These are phyloP conservation scores for Talaromyces verruculosus DNA, from an alignment of 2,329 filamentous ascomycete genomes.

Conservation along the genomic window DNA sequence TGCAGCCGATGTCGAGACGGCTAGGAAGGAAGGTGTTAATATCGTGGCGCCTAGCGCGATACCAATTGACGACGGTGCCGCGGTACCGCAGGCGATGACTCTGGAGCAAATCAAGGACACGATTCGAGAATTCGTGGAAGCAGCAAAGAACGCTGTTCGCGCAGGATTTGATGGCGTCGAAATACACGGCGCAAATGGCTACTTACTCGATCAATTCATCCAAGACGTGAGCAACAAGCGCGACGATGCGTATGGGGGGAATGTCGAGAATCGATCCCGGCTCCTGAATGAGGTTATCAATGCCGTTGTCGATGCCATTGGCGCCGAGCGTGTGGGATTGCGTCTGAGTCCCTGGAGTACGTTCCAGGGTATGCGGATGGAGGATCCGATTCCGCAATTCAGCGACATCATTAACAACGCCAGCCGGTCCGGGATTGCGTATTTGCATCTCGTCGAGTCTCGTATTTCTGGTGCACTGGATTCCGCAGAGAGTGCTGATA, in stretches of 20 bases:
- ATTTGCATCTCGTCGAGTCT: conserved; percentile 16
- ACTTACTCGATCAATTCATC: conserved; percentile 52
- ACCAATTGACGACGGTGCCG: conserved; percentile 36
- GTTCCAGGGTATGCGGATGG: conserved; percentile 47
- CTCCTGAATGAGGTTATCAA: conserved; percentile 54
- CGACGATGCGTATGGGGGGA: conserved; percentile 51
- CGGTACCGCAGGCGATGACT: conserved; percentile 30
- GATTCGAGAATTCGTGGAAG: conserved; percentile 42
- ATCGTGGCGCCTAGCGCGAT: conserved; percentile 45
- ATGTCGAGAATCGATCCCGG: conserved; percentile 49
- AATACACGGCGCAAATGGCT: conserved; percentile 50
- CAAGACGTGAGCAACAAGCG: conserved; percentile 49
- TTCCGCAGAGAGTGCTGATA: background rate
- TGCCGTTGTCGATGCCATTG: conserved; percentile 42
- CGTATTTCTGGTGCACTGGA: conserved; percentile 14
- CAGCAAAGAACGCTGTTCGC: conserved; percentile 52
- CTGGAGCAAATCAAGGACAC: conserved; percentile 44
- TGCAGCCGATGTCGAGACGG: conserved; percentile 42
- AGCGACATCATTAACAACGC: conserved; percentile 10
- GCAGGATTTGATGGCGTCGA: conserved; percentile 55
- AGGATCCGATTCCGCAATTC: conserved; percentile 18
- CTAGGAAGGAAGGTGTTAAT: conserved; percentile 30
- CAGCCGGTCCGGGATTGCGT: conserved; percentile 6
- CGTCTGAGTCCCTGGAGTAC: conserved; percentile 44
- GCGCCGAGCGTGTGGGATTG: conserved; percentile 43